Percentiles rank a stretch among this genome's conserved stretches.
Evolutionary conservation across 2,329 filamentous ascomycete species (phyloP).

Genomic region (Cytospora paraplurivora): DNA sequence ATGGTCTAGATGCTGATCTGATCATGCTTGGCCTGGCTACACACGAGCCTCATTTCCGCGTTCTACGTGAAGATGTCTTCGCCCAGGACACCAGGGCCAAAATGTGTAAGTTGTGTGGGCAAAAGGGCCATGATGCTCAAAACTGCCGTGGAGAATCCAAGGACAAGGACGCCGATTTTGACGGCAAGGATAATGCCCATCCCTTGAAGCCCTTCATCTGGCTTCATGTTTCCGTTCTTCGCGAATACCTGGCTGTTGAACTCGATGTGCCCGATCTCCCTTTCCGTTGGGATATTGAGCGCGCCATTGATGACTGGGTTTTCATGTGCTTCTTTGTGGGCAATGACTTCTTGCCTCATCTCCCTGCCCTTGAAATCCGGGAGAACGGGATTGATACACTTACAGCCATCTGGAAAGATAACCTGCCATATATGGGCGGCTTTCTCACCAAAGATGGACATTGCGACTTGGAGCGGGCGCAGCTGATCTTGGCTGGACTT

Average conservation of each 20-base stretch:
- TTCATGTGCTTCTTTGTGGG: conserved; percentile 99
- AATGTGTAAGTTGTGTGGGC: conserved; percentile 85
- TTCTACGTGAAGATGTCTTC: conserved; percentile 96
- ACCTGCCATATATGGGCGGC: conserved; percentile 86
- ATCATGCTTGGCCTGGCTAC: conserved; percentile 98
- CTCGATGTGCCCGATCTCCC: conserved; percentile 79
- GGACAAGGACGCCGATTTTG: conserved; percentile 75
- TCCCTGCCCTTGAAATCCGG: conserved; percentile 95
- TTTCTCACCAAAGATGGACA: conserved; percentile 95
- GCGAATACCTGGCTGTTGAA: conserved; percentile 92
- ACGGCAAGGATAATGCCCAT: conserved; percentile 73
- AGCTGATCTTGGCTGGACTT: conserved; percentile 83
- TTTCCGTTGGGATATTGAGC: conserved; percentile 90
- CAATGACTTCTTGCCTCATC: conserved; percentile 96
- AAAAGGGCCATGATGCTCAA: conserved; percentile 86
- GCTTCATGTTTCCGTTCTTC: conserved; percentile 88
- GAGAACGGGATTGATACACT: conserved; percentile 97
- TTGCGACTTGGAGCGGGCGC: conserved; percentile 83
- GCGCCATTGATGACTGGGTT: conserved; percentile 95
- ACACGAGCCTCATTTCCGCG: conserved; percentile 95
- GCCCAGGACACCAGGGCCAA: conserved; percentile 82
- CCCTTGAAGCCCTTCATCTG: conserved; percentile 93
- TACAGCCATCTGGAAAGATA: conserved; percentile 96
- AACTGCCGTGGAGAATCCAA: conserved; percentile 81
- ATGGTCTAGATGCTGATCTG: conserved; percentile 94